A percentile compares a stretch with the other conserved stretches of the same genome.
Conservation (phyloP, 257 asterid genomes). For the Solanum rostratum region DNA sequence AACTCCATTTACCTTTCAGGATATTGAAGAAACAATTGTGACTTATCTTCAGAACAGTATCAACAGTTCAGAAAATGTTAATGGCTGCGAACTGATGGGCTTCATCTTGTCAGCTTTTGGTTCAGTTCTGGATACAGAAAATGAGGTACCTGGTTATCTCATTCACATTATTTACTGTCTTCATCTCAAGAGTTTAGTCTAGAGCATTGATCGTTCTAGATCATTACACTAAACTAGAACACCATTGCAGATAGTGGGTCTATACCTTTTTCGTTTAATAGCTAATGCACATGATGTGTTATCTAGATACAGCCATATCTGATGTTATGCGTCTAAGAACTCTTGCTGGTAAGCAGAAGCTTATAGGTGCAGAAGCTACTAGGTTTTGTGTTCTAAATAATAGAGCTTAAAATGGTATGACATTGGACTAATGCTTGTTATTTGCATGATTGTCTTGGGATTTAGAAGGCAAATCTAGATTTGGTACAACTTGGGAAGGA, state of each 20-base stretch:
- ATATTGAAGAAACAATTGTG: neutral
- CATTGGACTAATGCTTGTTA: too few relatives aligned
- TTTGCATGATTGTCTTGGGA: neutral
- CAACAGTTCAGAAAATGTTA: neutral
- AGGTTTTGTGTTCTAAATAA: too few relatives aligned
- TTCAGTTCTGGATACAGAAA: too few relatives aligned
- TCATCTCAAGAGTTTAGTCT: neutral
- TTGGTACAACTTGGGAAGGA: too few relatives aligned
- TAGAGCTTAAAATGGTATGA: too few relatives aligned
- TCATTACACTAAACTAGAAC: neutral
- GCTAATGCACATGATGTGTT: neutral
- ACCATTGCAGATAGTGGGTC: neutral
- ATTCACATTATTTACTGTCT: neutral
- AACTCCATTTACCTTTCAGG: neutral
- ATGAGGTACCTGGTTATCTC: neutral
- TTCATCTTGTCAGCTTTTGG: neutral
- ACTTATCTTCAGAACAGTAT: neutral
- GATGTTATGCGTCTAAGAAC: neutral
- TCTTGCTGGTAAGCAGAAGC: neutral
- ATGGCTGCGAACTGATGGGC: neutral
- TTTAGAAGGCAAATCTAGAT: neutral
- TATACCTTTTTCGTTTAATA: neutral
- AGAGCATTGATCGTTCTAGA: neutral
- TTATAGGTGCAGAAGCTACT: neutral
- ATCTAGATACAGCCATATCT: neutral